phyloP scores from a whole-genome alignment of 2,329 filamentous ascomycete genomes.

The Neopestalotiopsis sp. region DNA sequence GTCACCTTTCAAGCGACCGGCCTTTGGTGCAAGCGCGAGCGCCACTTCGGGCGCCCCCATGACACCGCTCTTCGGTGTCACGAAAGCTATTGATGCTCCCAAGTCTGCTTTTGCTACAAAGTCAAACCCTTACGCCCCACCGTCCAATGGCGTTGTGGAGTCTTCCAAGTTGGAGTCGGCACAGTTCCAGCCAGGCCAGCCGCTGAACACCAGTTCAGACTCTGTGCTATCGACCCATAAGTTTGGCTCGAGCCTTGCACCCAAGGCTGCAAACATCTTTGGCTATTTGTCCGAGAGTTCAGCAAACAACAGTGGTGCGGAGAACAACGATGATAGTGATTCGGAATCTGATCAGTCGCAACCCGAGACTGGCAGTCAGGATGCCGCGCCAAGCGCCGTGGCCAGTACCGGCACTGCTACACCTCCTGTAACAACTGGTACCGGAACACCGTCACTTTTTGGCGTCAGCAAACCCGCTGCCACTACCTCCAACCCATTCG shows the following conservation, averaged over 20 bases:
- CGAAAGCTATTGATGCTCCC: constrained; percentile 26
- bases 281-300: constrained; percentile 65
- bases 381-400: constrained; percentile 47
- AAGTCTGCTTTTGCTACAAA: constrained; percentile 34
- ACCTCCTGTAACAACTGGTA: constrained; percentile 43
- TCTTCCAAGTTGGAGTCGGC: constrained; percentile 49
- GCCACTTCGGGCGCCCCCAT: not conserved
- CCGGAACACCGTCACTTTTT: constrained; percentile 41
- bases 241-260: constrained; percentile 29
- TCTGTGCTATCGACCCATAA: constrained; percentile 34
- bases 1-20: constrained; percentile 32
- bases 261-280: constrained; percentile 58
- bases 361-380: constrained; percentile 47
- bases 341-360: constrained; percentile 53
- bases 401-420: constrained; percentile 48
- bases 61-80: constrained; percentile 24
- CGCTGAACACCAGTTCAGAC: constrained; percentile 28
- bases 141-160: constrained; percentile 40
- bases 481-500: constrained; percentile 22
- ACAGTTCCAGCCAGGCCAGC: constrained; percentile 39
- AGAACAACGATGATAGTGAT: constrained; percentile 50
- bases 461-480: constrained; percentile 34
- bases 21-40: constrained; percentile 23
- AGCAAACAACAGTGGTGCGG: constrained; percentile 58
- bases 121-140: constrained; percentile 39